These are phyloP conservation scores for Kickxella alabastrina DNA, from an alignment of 192 early-diverging fungal species.

Conservation along the genomic window DNA sequence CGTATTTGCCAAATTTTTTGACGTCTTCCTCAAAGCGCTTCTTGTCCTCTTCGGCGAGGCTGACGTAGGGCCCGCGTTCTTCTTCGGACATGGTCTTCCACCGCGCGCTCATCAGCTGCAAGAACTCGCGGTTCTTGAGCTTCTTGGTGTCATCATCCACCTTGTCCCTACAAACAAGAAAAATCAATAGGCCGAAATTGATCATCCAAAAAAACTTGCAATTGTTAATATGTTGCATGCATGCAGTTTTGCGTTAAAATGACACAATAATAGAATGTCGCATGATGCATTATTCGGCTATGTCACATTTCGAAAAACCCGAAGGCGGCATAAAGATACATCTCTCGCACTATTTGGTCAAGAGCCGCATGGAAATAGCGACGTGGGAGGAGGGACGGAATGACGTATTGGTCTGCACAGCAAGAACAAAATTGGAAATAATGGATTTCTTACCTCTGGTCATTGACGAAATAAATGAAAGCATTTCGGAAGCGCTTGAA, in stretches of 20 bases:
- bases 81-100: constrained; percentile 47
- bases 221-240: neutral
- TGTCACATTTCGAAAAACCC: no score
- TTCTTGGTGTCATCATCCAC: constrained; percentile 37
- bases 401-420: no score
- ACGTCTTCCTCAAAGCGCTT: constrained; percentile 48
- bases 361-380: no score
- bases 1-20: constrained; percentile 47
- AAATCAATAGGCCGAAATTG: neutral
- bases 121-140: constrained; percentile 54
- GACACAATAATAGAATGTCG: no score
- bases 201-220: neutral
- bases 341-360: no score
- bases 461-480: constrained; percentile 54
- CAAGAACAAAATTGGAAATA: neutral
- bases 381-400: no score
- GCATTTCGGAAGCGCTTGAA: constrained; percentile 56
- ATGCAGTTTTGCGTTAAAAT: neutral
- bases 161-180: constrained; percentile 17
- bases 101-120: constrained; percentile 51
- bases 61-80: constrained; percentile 38
- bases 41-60: constrained; percentile 46
- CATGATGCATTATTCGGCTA: no score
- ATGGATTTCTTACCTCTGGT: constrained; percentile 53
- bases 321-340: no score